Evolutionary conservation across 2,329 filamentous ascomycete species (phyloP), one percentile per base, ranked within the genome.

Genomic region (Blastomyces gilchristii): DNA sequence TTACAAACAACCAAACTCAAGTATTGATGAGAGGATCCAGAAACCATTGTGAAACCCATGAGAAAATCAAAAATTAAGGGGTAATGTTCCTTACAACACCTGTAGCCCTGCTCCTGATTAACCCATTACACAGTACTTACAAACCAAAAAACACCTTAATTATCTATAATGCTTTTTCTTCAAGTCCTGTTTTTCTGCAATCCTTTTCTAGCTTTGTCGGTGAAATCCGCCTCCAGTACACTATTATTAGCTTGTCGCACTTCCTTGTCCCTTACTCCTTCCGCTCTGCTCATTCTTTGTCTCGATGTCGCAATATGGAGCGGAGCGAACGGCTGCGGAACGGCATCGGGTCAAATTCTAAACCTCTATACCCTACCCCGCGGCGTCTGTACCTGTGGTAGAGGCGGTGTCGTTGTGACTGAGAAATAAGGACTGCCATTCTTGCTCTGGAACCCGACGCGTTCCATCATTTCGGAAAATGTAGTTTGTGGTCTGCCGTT

Each of bases 381-480:
- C 31, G 53, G 18, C 9, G 28, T 53, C n/a, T 37, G 31, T 37
- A 60, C 22, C 28, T 59, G 61, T 14, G 62, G 62, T 16, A 61
- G 62, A 28, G 60, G 59, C 25, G 70, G 68, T 2, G 70, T 67
- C 34, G 66, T 66, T 5, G 64, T 65, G 14, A 74, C 68, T n/a
- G 69, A 68, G 62, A 69, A 75, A 56, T 67, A 69, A 9, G 69
- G 68, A 49, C 72, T 71, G 0, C 70, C 72, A 41, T 65, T 68
- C 0, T 65, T 62, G 66, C 70, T 68, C 63, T 70, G 69, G 61
- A 75, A 74, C 3, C 73, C 74, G 28, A 72, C 73, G n/a, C 67
- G 68, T 62, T 73, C 71, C 67, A 77, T 74, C 67, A 77, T 69
- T 62, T 76, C 72, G 9, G 71, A 70, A 49, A 77, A 76, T 0